These are phyloP conservation scores for Pyrenochaeta sp. DNA, from an alignment of 2,329 filamentous ascomycete genomes.

Conservation along the genomic window DNA sequence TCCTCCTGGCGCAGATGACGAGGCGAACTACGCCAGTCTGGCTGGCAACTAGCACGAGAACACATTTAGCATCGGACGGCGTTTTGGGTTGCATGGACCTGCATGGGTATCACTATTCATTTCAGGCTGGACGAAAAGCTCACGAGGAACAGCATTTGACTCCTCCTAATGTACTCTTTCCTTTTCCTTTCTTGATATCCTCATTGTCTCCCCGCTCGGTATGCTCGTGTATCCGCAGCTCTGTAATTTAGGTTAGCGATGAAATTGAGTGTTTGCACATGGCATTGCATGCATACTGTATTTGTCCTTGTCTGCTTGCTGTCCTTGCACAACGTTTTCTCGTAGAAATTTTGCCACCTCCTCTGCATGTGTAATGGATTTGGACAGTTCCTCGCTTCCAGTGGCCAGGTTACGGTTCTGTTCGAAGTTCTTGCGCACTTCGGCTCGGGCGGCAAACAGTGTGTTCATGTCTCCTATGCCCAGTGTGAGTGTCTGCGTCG, in stretches of 20 bases:
- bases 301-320: conserved; percentile 59
- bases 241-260: conserved; percentile 56
- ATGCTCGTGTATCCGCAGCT: conserved; percentile 86
- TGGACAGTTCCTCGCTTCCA: conserved; percentile 65
- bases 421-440: conserved; percentile 79
- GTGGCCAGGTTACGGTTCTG: conserved; percentile 68
- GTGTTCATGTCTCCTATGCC: conserved; percentile 73
- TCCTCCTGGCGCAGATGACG: conserved; percentile 80
- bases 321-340: conserved; percentile 89
- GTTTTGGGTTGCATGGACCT: conserved; percentile 26
- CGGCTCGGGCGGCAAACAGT: conserved; percentile 73
- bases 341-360: conserved; percentile 82
- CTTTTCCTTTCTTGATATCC: conserved; percentile 73
- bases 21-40: conserved; percentile 85
- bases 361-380: conserved; percentile 79
- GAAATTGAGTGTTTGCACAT: not conserved
- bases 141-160: conserved; percentile 51
- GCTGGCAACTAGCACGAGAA: conserved; percentile 72
- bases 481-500: not conserved
- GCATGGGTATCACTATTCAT: conserved; percentile 44
- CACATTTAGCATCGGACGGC: conserved; percentile 32
- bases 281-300: conserved; percentile 67
- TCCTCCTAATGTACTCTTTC: conserved; percentile 51
- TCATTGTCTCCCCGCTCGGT: conserved; percentile 96
- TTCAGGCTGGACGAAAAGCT: conserved; percentile 34